Conservation (phyloP, 2,329 filamentous ascomycete genomes). For the Scedosporium aurantiacum region DNA sequence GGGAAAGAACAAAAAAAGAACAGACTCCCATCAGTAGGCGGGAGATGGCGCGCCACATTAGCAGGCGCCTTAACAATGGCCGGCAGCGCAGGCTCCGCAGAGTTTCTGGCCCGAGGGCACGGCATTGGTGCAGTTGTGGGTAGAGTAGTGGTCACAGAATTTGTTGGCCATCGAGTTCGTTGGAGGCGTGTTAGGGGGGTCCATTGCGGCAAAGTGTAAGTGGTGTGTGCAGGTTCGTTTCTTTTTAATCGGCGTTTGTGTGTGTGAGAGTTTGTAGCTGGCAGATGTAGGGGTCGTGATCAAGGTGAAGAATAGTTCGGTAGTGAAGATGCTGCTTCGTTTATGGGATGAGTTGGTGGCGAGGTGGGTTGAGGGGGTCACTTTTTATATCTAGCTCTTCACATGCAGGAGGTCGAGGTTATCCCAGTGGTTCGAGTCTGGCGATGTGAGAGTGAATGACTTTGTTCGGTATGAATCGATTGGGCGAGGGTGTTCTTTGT, state of each 20-base stretch:
- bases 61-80: not conserved
- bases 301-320: no score
- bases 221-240: not conserved
- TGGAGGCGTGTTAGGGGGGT: not conserved
- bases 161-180: conserved; percentile 8
- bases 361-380: no score
- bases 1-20: not conserved
- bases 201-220: not conserved
- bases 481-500: no score
- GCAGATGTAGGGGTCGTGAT: not conserved
- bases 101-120: conserved; percentile 6
- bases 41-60: no score
- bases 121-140: conserved; percentile 7
- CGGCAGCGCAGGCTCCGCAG: conserved; percentile 4
- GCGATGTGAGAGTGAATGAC: no score
- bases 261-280: not conserved
- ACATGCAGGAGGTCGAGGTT: no score
- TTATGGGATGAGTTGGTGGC: no score
- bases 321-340: no score
- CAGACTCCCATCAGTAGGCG: not conserved
- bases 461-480: no score
- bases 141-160: conserved; percentile 9
- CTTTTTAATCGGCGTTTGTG: not conserved
- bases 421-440: no score
- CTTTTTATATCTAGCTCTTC: no score